These are phyloP conservation scores for Houttuynia cordata DNA, from an alignment of 164 flowering plant species.

Conservation along the genomic window DNA sequence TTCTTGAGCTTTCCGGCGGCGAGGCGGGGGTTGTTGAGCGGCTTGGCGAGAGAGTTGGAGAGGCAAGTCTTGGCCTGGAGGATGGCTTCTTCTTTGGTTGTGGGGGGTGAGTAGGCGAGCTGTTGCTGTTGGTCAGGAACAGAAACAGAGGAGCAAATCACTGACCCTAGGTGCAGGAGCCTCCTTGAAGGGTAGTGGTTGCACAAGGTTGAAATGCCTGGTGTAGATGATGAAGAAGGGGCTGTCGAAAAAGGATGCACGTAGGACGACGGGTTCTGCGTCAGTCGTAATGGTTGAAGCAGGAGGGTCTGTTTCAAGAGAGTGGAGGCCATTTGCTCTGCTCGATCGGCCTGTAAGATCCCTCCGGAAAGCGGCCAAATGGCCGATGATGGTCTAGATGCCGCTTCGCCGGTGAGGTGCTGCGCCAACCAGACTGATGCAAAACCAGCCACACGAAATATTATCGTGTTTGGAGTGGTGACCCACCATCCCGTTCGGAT, in stretches of 20 bases:
- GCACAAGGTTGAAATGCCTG: neutral
- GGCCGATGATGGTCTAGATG: no score
- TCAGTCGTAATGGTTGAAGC: neutral
- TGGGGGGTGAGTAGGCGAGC: constrained; percentile 44
- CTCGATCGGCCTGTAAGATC: no score
- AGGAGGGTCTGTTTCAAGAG: no score
- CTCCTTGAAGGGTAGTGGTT: no score
- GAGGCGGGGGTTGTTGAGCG: constrained; percentile 65
- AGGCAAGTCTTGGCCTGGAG: constrained; percentile 72
- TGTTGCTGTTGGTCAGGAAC: neutral
- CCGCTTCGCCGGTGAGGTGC: no score
- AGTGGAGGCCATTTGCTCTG: neutral
- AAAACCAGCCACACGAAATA: no score
- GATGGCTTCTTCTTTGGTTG: constrained; percentile 74
- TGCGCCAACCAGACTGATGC: no score
- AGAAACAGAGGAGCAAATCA: neutral
- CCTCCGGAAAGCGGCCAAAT: no score
- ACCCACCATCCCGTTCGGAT: no score
- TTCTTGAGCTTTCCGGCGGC: constrained; percentile 64
- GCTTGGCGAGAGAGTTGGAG: constrained; percentile 48
- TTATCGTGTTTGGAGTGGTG: no score
- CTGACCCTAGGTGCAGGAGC: no score
- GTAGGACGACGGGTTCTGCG: neutral
- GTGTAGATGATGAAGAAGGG: neutral
- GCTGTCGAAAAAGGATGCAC: neutral